Evolutionary conservation across 305 asterid species (phyloP).

Genomic region (Andrographis paniculata): DNA sequence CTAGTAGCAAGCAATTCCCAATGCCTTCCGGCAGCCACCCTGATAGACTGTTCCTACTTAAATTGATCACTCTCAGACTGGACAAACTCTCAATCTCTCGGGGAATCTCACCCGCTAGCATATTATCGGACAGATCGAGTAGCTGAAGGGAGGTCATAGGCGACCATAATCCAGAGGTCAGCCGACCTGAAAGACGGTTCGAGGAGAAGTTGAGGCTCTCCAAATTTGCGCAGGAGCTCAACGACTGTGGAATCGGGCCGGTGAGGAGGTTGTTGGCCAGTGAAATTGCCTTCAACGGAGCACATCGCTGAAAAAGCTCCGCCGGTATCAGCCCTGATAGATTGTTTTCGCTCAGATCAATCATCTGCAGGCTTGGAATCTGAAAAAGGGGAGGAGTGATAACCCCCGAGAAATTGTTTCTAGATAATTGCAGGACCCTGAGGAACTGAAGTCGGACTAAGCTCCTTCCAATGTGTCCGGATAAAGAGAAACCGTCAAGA

Average conservation of each 20-base stretch:
- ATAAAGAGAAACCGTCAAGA: slow-evolving; percentile 52
- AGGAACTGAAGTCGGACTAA: slow-evolving; percentile 45
- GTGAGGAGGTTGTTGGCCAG: slow-evolving; percentile 58
- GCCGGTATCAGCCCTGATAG: slow-evolving; percentile 50
- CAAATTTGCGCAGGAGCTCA: slow-evolving; percentile 47
- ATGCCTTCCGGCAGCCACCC: slow-evolving; percentile 60
- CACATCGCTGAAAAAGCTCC: slow-evolving; percentile 58
- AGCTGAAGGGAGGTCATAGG: slow-evolving; percentile 37
- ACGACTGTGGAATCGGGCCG: slow-evolving; percentile 49
- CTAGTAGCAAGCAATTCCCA: slow-evolving; percentile 48
- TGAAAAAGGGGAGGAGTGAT: slow-evolving; percentile 44
- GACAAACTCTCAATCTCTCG: slow-evolving; percentile 37
- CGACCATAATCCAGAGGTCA: slow-evolving; percentile 46
- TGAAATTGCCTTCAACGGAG: slow-evolving; percentile 43
- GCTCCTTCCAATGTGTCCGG: slow-evolving; percentile 68
- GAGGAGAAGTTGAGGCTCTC: slow-evolving; percentile 53
- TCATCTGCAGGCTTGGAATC: slow-evolving; percentile 32
- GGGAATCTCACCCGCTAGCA: slow-evolving; percentile 62
- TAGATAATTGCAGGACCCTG: slow-evolving; percentile 39
- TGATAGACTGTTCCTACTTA: slow-evolving; percentile 38
- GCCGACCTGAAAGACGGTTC: slow-evolving; percentile 53
- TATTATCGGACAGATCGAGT: slow-evolving; percentile 63
- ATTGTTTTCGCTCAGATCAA: slow-evolving; percentile 56
- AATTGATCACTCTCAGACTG: slow-evolving; percentile 35
- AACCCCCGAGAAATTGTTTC: slow-evolving; percentile 56